Conservation (phyloP, 1,284 basidiomycete genomes). For the Apiotrichum veenhuisii region DNA sequence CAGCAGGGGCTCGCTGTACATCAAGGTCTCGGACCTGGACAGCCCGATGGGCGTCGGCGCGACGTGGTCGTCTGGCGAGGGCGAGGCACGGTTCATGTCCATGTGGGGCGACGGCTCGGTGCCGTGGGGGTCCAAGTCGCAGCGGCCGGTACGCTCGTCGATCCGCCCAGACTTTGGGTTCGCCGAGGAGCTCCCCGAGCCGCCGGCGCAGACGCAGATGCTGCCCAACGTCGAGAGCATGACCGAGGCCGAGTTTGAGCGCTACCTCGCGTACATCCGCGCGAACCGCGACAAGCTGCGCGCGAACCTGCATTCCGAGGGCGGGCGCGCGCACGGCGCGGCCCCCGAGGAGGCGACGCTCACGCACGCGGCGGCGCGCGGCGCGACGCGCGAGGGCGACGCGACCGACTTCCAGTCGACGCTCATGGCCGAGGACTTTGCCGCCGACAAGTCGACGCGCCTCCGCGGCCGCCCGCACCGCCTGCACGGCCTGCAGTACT, state of each 20-base stretch:
- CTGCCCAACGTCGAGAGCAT: conserved; percentile 45
- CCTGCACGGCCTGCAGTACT: conserved; percentile 41
- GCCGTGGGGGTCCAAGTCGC: conserved; percentile 25
- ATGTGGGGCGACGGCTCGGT: conserved; percentile 41
- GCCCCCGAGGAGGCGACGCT: conserved; percentile 16
- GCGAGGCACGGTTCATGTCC: conserved; percentile 45
- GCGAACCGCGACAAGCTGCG: conserved; percentile 22
- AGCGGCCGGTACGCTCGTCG: background rate
- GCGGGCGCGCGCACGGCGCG: background rate
- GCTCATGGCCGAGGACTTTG: conserved; percentile 18
- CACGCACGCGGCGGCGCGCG: conserved; percentile 7
- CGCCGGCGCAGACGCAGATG: conserved; percentile 6
- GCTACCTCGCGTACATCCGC: conserved; percentile 36
- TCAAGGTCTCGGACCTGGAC: conserved; percentile 40
- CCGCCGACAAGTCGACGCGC: conserved; percentile 7
- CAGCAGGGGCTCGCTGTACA: conserved; percentile 33
- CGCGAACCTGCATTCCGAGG: background rate
- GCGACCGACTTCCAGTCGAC: conserved; percentile 27
- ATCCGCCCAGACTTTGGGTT: background rate
- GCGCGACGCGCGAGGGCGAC: conserved; percentile 8
- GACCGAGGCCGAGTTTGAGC: conserved; percentile 37
- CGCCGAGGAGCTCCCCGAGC: conserved; percentile 5
- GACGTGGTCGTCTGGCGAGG: conserved; percentile 43
- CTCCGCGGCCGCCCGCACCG: conserved; percentile 34
- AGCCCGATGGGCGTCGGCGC: conserved; percentile 33